A percentile compares a stretch with the other conserved stretches of the same genome.
These are phyloP conservation scores for Naganishia sp. DNA, from an alignment of 1,284 basidiomycete species.

Conservation along the genomic window DNA sequence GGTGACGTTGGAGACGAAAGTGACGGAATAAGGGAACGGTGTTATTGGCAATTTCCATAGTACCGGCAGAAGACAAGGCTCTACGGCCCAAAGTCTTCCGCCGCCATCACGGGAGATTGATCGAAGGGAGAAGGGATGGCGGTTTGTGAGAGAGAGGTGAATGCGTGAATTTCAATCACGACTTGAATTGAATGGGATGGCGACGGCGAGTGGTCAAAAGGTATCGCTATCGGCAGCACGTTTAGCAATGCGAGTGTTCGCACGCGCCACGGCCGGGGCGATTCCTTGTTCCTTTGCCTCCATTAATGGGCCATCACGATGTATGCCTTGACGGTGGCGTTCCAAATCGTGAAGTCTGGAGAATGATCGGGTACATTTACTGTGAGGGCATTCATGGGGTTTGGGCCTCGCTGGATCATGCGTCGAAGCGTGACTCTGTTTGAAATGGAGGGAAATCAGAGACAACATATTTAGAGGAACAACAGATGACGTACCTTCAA, in stretches of 20 bases:
- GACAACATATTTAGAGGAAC: slow-evolving; percentile 30
- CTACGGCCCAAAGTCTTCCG: slow-evolving; percentile 7
- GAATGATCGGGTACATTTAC: slow-evolving; percentile 52
- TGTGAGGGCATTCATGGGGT: slow-evolving; percentile 53
- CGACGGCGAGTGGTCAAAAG: slow-evolving; percentile 12
- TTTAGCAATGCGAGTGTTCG: slow-evolving; percentile 47
- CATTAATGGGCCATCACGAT: slow-evolving; percentile 53
- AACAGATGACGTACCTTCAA: slow-evolving; percentile 44
- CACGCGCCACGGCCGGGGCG: slow-evolving; percentile 48
- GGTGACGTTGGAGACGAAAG: slow-evolving; percentile 26
- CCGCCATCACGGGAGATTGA: slow-evolving; percentile 24
- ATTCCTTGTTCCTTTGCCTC: slow-evolving; percentile 52
- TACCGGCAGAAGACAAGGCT: slow-evolving; percentile 29
- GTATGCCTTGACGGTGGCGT: slow-evolving; percentile 55
- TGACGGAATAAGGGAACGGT: slow-evolving; percentile 28
- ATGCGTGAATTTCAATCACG: slow-evolving; percentile 41
- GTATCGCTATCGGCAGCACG: slow-evolving; percentile 40
- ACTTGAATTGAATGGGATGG: slow-evolving; percentile 31
- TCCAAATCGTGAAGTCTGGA: slow-evolving; percentile 55
- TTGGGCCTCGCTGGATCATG: slow-evolving; percentile 55
- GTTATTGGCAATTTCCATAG: slow-evolving; percentile 29
- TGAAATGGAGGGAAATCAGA: background rate
- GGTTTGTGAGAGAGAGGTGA: slow-evolving; percentile 30
- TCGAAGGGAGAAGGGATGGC: slow-evolving; percentile 18
- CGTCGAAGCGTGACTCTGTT: slow-evolving; percentile 51